Base-by-base conservation (phyloP, 1,139 yeast genomes). In the Hansenula sp. region DNA sequence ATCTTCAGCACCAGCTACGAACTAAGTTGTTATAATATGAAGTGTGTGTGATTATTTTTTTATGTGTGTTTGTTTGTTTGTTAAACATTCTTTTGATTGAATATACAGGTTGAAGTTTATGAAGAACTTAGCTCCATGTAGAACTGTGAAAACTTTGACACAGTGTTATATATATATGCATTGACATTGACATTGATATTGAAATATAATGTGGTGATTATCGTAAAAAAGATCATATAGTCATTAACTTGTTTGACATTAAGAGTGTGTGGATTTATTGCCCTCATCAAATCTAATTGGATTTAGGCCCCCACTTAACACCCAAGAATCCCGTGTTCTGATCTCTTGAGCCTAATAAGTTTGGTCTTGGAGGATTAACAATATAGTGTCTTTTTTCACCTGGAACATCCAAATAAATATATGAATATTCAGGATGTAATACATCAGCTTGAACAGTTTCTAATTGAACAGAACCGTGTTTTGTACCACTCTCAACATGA, bases 301-400 rank as follows among this genome's bases (percentile, higher is more conserved):
- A 77, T 62, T 78, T 83, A 19, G 89, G 84, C 1, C 96, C 96
- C 96, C 96, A 88, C 55, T 81, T 84, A 38, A 87, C 79, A 15
- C 95, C 95, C 51, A 87, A 71, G 59, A 87, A 85, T 1, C 93
- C 91, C 7, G 70, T 61, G 18, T 68, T 68, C 16, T 65, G 61
- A 41, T 57, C 58, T 41, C 61, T 57, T 18, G 62, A 53, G 1
- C 59, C 58, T n/a, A 55, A 41, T 19, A 57, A 53, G 42, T 55
- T 65, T 19, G 63, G 63, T 41, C 56, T 57, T 42, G 65, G 66
- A 28, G 88, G 88, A 57, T 85, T 89, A 46, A 89, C 76, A 24
- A 90, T 65, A 60, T 84, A 89, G 50, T 81, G 74, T 51, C 93
- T 76, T 51, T 77, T 75, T 43, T 76, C 72, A 9, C 87, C 89